phyloP scores from a whole-genome alignment of 225 moss, liverwort and hornwort genomes.

The Sphagnum tenellum region DNA sequence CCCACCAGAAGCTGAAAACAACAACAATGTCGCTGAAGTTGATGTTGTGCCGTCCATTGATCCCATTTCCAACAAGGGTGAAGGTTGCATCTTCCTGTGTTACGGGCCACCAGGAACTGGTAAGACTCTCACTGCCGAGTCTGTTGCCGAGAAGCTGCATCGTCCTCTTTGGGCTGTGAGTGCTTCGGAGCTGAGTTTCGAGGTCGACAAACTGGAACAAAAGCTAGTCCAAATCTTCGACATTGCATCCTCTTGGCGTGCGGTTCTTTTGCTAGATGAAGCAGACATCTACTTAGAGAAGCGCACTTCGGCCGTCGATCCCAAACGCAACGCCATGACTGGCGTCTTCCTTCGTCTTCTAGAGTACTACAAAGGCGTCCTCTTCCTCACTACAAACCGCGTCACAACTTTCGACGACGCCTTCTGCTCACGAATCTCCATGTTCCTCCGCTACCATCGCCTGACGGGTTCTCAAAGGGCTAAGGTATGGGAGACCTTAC shows the following conservation, averaged over 20 bases:
- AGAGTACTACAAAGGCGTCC: slow-evolving; percentile 37
- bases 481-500: slow-evolving; percentile 31
- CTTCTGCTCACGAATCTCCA: slow-evolving; percentile 41
- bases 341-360: slow-evolving; percentile 28
- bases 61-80: slow-evolving; percentile 38
- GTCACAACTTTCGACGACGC: slow-evolving; percentile 38
- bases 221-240: slow-evolving; percentile 10
- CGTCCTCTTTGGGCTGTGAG: slow-evolving; percentile 39
- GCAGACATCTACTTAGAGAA: slow-evolving; percentile 36
- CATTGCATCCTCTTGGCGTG: slow-evolving; percentile 27
- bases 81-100: slow-evolving; percentile 37
- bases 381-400: slow-evolving; percentile 43
- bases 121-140: slow-evolving; percentile 50
- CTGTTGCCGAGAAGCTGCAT: slow-evolving; percentile 35
- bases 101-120: slow-evolving; percentile 46
- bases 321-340: slow-evolving; percentile 27
- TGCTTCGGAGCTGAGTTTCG: neutral
- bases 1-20: neutral
- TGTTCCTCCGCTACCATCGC: slow-evolving; percentile 27
- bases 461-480: slow-evolving; percentile 9
- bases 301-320: slow-evolving; percentile 3
- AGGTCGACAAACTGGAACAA: neutral
- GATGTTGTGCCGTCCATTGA: slow-evolving; percentile 4
- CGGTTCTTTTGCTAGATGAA: slow-evolving; percentile 39
- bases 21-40: neutral